Percentiles rank a stretch among this genome's conserved stretches.
These are phyloP conservation scores for Aspergillus aculeatus DNA, from an alignment of 2,329 filamentous ascomycete genomes.

Conservation along the genomic window DNA sequence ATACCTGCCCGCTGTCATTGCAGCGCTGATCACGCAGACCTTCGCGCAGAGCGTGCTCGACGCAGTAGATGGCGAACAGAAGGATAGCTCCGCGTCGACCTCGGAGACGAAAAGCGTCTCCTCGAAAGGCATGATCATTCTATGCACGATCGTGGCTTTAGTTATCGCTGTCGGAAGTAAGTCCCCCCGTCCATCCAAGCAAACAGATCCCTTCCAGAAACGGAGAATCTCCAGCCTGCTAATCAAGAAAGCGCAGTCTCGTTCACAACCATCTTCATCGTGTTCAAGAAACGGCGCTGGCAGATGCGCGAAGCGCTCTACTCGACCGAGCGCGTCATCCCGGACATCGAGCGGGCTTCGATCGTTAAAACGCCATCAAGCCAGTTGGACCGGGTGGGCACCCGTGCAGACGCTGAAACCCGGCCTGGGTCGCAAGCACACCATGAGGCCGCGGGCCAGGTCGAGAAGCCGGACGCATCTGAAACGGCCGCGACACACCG, in stretches of 20 bases:
- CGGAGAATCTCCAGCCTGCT: neutral
- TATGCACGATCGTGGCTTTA: slow-evolving; percentile 21
- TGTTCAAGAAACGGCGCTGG: slow-evolving; percentile 22
- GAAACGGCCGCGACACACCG: neutral
- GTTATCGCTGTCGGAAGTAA: slow-evolving; percentile 22
- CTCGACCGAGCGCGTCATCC: slow-evolving; percentile 15
- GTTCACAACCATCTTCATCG: slow-evolving; percentile 20
- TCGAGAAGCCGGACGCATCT: neutral
- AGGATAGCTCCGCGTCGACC: slow-evolving; percentile 6
- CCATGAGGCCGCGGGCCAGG: slow-evolving; percentile 6
- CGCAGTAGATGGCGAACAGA: slow-evolving; percentile 16
- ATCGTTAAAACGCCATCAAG: neutral
- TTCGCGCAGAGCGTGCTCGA: slow-evolving; percentile 15
- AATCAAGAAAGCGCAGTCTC: slow-evolving; percentile 8
- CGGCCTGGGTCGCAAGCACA: neutral
- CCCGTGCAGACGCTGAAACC: neutral
- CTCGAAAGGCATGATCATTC: slow-evolving; percentile 20
- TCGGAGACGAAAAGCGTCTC: slow-evolving; percentile 14
- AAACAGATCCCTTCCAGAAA: no score
- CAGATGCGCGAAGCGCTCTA: slow-evolving; percentile 19
- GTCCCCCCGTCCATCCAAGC: neutral
- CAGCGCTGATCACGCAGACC: slow-evolving; percentile 8
- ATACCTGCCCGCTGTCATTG: slow-evolving; percentile 3
- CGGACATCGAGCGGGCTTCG: slow-evolving; percentile 16
- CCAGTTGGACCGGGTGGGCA: neutral